These are phyloP conservation scores for Boletus coccyginus DNA, from an alignment of 768 basidiomycete species.

Conservation along the genomic window DNA sequence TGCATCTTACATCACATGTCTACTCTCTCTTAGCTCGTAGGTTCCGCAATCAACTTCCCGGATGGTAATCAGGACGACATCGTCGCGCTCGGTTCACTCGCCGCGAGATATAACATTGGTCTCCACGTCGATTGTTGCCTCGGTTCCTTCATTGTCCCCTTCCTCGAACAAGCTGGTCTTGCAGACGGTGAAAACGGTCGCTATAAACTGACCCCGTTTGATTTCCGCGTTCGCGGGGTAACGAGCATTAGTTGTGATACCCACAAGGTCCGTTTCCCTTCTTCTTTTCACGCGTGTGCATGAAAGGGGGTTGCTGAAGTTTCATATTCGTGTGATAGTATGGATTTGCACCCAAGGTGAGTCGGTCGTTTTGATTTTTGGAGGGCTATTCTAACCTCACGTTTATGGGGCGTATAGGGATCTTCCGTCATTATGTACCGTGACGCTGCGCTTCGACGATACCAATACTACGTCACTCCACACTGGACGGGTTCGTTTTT, in stretches of 20 bases:
- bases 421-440: slow-evolving; percentile 96
- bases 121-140: slow-evolving; percentile 95
- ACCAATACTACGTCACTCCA: slow-evolving; percentile 86
- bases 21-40: slow-evolving; percentile 57
- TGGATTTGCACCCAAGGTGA: slow-evolving; percentile 90
- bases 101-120: slow-evolving; percentile 71
- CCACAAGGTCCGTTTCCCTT: slow-evolving; percentile 63
- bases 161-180: slow-evolving; percentile 77
- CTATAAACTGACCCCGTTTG: slow-evolving; percentile 69
- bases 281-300: background rate
- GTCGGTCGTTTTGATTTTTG: slow-evolving; percentile 4
- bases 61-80: slow-evolving; percentile 90
- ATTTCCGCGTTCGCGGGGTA: slow-evolving; percentile 88
- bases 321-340: slow-evolving; percentile 47
- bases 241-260: slow-evolving; percentile 96
- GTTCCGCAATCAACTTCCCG: slow-evolving; percentile 83
- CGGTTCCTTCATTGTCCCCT: slow-evolving; percentile 92
- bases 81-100: slow-evolving; percentile 69
- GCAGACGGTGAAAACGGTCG: slow-evolving; percentile 51
- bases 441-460: slow-evolving; percentile 65
- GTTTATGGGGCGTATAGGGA: slow-evolving; percentile 46
- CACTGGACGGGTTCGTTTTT: slow-evolving; percentile 64
- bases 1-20: background rate
- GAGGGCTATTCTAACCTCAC: background rate
- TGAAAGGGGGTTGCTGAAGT: background rate